phyloP scores from a whole-genome alignment of 2,329 filamentous ascomycete species.

The Fusarium tricinctum region DNA sequence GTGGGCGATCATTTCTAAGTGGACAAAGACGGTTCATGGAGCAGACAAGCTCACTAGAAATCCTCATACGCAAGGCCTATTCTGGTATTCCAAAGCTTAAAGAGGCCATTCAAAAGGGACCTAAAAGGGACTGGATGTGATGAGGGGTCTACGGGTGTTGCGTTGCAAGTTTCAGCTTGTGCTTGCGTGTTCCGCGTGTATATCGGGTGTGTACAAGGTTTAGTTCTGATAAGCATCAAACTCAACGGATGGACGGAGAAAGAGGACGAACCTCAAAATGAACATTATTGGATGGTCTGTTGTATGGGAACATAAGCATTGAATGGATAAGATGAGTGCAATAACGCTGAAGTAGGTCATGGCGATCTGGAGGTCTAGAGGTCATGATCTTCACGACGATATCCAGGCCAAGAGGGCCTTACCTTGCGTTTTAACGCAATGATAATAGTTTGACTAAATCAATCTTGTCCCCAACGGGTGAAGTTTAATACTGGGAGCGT shows the following conservation, averaged over 20 bases:
- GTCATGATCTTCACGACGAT: background rate
- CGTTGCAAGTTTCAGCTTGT: constrained; percentile 32
- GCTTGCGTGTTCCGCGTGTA: background rate
- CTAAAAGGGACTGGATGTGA: background rate
- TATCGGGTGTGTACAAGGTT: background rate
- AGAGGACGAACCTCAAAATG: background rate
- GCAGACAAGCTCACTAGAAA: background rate
- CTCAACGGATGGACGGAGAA: background rate
- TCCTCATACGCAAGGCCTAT: background rate
- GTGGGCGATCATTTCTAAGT: background rate
- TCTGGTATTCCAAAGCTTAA: background rate
- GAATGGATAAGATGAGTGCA: background rate
- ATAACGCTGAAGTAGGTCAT: background rate
- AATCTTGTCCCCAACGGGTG: background rate
- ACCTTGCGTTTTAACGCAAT: constrained; percentile 18
- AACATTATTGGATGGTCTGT: background rate
- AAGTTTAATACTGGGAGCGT: background rate
- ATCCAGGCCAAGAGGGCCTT: constrained; percentile 14
- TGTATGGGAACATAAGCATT: background rate
- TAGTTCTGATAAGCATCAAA: background rate
- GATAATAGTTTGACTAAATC: background rate
- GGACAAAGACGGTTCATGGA: background rate
- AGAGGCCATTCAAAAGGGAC: constrained; percentile 15
- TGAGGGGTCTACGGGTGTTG: background rate
- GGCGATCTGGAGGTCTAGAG: background rate